These are phyloP conservation scores for Apiosordaria backusii DNA, from an alignment of 495 filamentous ascomycete genomes.

Conservation along the genomic window DNA sequence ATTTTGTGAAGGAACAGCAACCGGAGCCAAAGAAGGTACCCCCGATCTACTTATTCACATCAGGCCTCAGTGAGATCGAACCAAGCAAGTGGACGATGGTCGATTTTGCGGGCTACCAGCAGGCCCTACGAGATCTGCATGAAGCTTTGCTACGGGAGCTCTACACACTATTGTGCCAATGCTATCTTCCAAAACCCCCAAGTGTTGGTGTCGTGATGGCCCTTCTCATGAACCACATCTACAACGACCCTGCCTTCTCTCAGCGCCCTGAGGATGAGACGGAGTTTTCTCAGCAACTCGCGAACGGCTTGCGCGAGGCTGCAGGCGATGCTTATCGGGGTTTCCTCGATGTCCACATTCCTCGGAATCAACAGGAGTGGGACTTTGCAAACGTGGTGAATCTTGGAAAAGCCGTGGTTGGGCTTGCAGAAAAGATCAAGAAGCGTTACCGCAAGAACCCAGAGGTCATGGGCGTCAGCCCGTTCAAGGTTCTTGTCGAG, in stretches of 20 bases:
- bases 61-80: constrained; percentile 43
- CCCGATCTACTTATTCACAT: constrained; percentile 38
- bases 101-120: constrained; percentile 72
- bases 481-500: constrained; percentile 72
- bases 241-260: constrained; percentile 70
- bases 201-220: constrained; percentile 75
- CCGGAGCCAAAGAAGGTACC: constrained; percentile 52
- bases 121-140: constrained; percentile 69
- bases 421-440: constrained; percentile 77
- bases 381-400: constrained; percentile 82
- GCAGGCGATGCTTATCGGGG: constrained; percentile 70
- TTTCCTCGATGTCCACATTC: constrained; percentile 68
- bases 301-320: constrained; percentile 66
- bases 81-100: constrained; percentile 69
- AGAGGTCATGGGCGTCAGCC: constrained; percentile 86
- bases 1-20: constrained; percentile 68
- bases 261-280: constrained; percentile 63
- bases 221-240: constrained; percentile 79
- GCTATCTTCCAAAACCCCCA: constrained; percentile 83
- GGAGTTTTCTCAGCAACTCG: constrained; percentile 64
- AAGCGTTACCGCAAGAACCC: constrained; percentile 89
- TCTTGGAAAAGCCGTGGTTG: constrained; percentile 78
- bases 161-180: constrained; percentile 78
- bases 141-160: constrained; percentile 84
- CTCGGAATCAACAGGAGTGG: constrained; percentile 72